A percentile compares a stretch with the other conserved stretches of the same genome.
phyloP scores from a whole-genome alignment of 108 stramenopile species.

The Fragilaria crotonensis region DNA sequence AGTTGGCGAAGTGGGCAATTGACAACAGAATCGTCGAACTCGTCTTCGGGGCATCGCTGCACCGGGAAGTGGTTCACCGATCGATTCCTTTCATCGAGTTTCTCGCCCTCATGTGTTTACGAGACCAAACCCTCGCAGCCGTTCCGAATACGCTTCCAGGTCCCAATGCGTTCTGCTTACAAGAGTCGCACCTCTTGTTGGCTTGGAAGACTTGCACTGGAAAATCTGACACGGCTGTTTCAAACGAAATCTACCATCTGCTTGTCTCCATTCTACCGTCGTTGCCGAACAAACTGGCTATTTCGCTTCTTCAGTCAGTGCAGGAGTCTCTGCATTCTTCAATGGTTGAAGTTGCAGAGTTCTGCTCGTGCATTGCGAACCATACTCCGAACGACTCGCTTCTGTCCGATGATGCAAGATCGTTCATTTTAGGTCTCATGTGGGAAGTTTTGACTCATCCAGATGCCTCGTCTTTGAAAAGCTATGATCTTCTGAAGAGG shows the following conservation, averaged over 20 bases:
- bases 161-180: slow-evolving; percentile 57
- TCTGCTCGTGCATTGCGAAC: slow-evolving; percentile 61
- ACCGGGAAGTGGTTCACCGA: slow-evolving; percentile 76
- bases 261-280: slow-evolving; percentile 77
- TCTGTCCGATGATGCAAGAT: slow-evolving; percentile 43
- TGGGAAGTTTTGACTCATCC: slow-evolving; percentile 81
- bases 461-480: slow-evolving; percentile 59
- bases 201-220: slow-evolving; percentile 84
- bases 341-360: slow-evolving; percentile 70
- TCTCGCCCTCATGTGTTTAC: slow-evolving; percentile 70
- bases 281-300: slow-evolving; percentile 53
- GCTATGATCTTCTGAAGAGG: slow-evolving; percentile 61
- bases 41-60: slow-evolving; percentile 72
- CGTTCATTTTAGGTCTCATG: slow-evolving; percentile 66
- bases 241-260: slow-evolving; percentile 72
- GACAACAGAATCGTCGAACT: slow-evolving; percentile 76
- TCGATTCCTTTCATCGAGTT: slow-evolving; percentile 71
- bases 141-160: background rate
- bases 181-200: slow-evolving; percentile 59
- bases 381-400: slow-evolving; percentile 6
- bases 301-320: slow-evolving; percentile 66
- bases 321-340: slow-evolving; percentile 34
- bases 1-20: slow-evolving; percentile 78
- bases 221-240: slow-evolving; percentile 72
- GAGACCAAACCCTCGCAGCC: slow-evolving; percentile 15